phyloP scores from a whole-genome alignment of 148 eudicot species.

The Camellia lanceoleosa region DNA sequence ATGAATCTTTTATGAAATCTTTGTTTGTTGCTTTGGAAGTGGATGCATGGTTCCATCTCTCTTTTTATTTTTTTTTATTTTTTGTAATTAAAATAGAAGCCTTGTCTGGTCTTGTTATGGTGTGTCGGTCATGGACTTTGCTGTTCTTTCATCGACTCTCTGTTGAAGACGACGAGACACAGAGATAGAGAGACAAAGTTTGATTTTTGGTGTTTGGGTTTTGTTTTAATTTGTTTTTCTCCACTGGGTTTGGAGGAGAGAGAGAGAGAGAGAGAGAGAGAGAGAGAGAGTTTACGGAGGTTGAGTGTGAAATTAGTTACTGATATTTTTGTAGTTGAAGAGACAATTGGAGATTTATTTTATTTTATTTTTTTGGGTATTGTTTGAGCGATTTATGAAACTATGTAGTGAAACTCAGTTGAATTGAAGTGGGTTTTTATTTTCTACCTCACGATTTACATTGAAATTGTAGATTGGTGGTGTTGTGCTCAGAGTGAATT shows the following conservation, averaged over 20 bases:
- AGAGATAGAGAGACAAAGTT: not conserved
- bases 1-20: not conserved
- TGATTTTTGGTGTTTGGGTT: not conserved
- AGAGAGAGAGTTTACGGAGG: not conserved
- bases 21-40: not conserved
- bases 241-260: not conserved
- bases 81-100: not conserved
- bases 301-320: conserved; percentile 2
- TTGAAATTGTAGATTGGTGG: not conserved
- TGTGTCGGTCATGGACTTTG: conserved; percentile 12
- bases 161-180: conserved; percentile 8
- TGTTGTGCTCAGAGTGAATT: not conserved
- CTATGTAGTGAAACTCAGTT: conserved; percentile 9
- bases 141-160: not conserved
- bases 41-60: not conserved
- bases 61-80: not conserved
- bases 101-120: not conserved
- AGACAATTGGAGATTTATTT: not conserved
- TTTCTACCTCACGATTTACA: not conserved
- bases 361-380: not conserved
- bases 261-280: not conserved
- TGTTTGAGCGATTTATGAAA: not conserved
- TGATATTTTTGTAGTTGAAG: not conserved
- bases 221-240: not conserved
- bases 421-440: not conserved